These are phyloP conservation scores for Tardiomyces blankii DNA, from an alignment of 1,139 yeast species.

Conservation along the genomic window DNA sequence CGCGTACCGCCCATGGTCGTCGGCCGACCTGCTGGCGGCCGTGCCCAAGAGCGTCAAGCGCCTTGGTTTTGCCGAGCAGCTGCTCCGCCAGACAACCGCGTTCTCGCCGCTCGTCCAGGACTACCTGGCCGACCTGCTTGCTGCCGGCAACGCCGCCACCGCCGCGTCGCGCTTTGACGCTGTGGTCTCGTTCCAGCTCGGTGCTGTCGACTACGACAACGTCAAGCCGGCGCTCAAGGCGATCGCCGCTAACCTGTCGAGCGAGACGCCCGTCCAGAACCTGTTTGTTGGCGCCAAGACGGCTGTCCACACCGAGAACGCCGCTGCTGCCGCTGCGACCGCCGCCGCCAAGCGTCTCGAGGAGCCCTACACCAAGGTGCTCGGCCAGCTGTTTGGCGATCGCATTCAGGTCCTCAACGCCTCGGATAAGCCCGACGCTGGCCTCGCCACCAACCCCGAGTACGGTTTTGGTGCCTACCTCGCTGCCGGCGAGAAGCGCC, in stretches of 20 bases:
- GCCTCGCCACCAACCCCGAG: conserved; percentile 49
- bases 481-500: conserved; percentile 35
- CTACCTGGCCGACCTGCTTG: conserved; percentile 48
- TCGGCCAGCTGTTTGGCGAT: conserved; percentile 49
- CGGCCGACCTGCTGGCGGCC: conserved; percentile 36
- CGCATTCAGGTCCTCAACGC: conserved; percentile 52
- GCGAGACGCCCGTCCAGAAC: conserved; percentile 50
- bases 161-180: conserved; percentile 22
- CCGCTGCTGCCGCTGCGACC: conserved; percentile 25
- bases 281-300: conserved; percentile 40
- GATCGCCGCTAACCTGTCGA: conserved; percentile 41
- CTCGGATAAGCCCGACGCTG: conserved; percentile 33
- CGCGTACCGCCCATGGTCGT: conserved; percentile 61
- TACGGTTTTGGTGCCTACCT: conserved; percentile 76
- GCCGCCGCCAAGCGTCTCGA: conserved; percentile 47
- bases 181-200: conserved; percentile 49
- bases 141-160: conserved; percentile 36
- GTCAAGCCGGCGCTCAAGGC: conserved; percentile 37
- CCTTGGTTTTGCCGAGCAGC: conserved; percentile 57
- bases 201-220: conserved; percentile 36
- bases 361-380: conserved; percentile 65
- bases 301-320: conserved; percentile 8
- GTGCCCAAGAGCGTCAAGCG: conserved; percentile 48
- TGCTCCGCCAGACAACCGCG: conserved; percentile 34
- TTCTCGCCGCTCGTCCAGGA: conserved; percentile 68